Conservation (phyloP, 1,284 basidiomycete species). For the Ganoderma resinaceum region DNA sequence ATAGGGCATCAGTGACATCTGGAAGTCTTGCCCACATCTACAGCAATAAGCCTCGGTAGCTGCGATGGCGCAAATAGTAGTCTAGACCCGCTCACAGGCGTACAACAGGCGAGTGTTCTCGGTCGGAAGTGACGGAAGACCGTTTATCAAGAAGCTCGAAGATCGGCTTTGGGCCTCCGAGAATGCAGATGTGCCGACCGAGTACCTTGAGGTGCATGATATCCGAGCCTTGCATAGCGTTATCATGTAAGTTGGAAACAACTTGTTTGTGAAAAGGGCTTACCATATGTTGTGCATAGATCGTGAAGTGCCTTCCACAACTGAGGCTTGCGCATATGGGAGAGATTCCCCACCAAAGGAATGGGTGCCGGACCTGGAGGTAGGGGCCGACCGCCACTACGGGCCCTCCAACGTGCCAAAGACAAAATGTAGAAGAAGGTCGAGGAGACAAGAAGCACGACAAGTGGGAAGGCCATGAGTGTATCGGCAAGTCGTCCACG, state of each 20-base stretch:
- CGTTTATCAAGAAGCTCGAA: conserved; percentile 21
- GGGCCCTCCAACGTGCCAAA: neutral
- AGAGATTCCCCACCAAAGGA: conserved; percentile 5
- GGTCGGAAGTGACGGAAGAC: conserved; percentile 10
- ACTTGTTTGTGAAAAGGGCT: neutral
- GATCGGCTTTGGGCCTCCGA: conserved; percentile 7
- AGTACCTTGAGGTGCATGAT: conserved; percentile 7
- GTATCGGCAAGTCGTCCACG: neutral
- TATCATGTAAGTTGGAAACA: neutral
- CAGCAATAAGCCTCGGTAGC: neutral
- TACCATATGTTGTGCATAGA: conserved; percentile 6
- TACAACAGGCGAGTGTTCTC: neutral
- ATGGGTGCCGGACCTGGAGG: conserved; percentile 9
- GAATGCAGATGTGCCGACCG: conserved; percentile 10
- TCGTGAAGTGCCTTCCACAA: conserved; percentile 9
- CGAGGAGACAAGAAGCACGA: neutral
- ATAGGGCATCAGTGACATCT: conserved; percentile 13
- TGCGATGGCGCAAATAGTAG: neutral
- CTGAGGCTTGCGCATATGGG: neutral
- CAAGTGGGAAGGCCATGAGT: neutral
- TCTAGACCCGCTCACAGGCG: neutral
- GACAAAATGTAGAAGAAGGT: neutral
- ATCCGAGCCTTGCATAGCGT: conserved; percentile 1
- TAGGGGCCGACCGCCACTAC: neutral
- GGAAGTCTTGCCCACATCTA: conserved; percentile 6